phyloP scores from a whole-genome alignment of 352 stramenopile genomes.

The Globisporangium radiosum region DNA sequence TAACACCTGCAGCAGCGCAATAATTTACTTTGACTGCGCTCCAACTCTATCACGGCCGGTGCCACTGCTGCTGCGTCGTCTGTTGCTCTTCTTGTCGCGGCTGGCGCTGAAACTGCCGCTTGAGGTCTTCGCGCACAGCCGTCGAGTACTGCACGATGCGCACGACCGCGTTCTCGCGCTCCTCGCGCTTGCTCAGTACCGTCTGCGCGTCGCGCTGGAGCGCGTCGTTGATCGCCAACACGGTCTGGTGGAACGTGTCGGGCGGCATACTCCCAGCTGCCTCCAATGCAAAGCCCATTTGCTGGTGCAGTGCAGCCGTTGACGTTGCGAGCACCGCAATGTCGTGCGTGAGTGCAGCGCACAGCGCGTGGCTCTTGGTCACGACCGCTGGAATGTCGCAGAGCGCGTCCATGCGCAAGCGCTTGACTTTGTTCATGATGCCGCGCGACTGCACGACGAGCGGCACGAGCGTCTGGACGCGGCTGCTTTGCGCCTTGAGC shows the following conservation, averaged over 20 bases:
- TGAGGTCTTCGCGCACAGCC: constrained; percentile 43
- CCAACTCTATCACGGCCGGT: not conserved
- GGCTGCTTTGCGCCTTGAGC: constrained; percentile 17
- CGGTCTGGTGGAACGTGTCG: constrained; percentile 31
- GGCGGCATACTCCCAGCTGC: constrained; percentile 19
- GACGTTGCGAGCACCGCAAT: constrained; percentile 37
- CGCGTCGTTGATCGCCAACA: constrained; percentile 31
- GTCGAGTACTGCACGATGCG: constrained; percentile 66
- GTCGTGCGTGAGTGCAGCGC: constrained; percentile 38
- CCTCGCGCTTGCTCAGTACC: constrained; percentile 34
- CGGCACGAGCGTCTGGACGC: constrained; percentile 36
- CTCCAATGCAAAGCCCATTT: constrained; percentile 33
- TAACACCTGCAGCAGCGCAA: too few relatives aligned
- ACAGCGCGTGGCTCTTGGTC: constrained; percentile 47
- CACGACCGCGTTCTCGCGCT: constrained; percentile 59
- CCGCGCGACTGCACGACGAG: constrained; percentile 48
- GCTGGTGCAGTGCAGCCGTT: constrained; percentile 27
- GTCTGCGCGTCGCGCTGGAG: constrained; percentile 41
- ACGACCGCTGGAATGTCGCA: constrained; percentile 57
- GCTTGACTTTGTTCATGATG: constrained; percentile 50
- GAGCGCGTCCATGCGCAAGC: constrained; percentile 41
- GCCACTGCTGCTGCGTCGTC: not conserved
- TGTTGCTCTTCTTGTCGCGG: constrained; percentile 6
- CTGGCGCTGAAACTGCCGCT: constrained; percentile 28
- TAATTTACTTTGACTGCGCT: not conserved